These are phyloP conservation scores for Nicotiana benthamiana DNA, from an alignment of 257 asterid genomes.

Conservation along the genomic window DNA sequence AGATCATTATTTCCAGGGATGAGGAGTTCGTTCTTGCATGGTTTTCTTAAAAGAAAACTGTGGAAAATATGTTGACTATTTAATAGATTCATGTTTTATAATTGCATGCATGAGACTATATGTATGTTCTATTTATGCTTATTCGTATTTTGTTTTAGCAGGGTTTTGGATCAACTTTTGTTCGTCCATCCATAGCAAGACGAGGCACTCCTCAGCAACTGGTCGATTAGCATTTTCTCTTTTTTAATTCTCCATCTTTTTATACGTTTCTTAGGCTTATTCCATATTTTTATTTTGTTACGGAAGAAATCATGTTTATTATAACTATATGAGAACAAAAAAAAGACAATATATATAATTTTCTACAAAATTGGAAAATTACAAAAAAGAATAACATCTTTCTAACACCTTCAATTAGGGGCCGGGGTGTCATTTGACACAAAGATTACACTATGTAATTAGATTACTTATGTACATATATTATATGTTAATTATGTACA, in stretches of 20 bases:
- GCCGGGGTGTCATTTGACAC: no score
- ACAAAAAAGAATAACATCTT: no score
- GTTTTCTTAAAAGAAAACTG: background rate
- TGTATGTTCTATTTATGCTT: background rate
- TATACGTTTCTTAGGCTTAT: background rate
- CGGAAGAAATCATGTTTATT: no score
- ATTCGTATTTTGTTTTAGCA: background rate
- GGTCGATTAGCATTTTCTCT: background rate
- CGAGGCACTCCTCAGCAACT: background rate
- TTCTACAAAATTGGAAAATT: no score
- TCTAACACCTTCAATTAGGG: no score
- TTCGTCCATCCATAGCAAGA: background rate
- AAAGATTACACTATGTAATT: no score
- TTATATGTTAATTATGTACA: no score
- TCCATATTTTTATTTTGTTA: no score
- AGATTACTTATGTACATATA: no score
- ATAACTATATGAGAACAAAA: no score
- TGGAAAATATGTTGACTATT: background rate
- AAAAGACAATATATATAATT: no score
- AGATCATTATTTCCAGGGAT: background rate
- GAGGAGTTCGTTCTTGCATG: background rate
- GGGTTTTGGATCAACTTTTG: background rate
- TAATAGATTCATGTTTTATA: background rate
- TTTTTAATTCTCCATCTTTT: background rate
- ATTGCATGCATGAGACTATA: background rate